Percentiles rank a stretch among this genome's conserved stretches.
Conservation (phyloP, 805 yeast genomes). For the Ogataea ramenticola region DNA sequence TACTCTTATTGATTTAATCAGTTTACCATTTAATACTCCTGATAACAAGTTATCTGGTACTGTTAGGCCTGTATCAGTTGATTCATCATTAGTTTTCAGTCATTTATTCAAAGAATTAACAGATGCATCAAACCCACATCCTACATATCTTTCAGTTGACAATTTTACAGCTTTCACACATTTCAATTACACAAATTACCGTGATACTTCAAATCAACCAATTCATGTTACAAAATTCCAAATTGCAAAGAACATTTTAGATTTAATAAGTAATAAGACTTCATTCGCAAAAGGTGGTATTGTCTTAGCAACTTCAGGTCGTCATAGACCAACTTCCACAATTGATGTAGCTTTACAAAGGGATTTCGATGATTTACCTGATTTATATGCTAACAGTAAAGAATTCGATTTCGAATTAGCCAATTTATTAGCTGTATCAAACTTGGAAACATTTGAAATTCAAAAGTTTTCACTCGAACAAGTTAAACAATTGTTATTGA, state of each 20-base stretch:
- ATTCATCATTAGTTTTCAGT: slow-evolving; percentile 38
- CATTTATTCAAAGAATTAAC: slow-evolving; percentile 50
- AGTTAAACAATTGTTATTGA: slow-evolving; percentile 33
- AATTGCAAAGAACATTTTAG: slow-evolving; percentile 49
- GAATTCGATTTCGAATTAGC: not conserved
- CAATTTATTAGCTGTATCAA: not conserved
- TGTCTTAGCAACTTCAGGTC: slow-evolving; percentile 54
- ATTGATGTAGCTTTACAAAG: slow-evolving; percentile 14
- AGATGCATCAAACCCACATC: slow-evolving; percentile 35
- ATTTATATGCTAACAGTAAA: not conserved
- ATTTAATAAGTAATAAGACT: slow-evolving; percentile 44
- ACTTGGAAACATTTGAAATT: slow-evolving; percentile 24
- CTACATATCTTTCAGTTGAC: slow-evolving; percentile 67
- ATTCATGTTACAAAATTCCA: slow-evolving; percentile 60
- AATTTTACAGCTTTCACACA: slow-evolving; percentile 60
- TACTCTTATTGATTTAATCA: slow-evolving; percentile 38
- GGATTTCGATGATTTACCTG: not conserved
- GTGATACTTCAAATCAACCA: slow-evolving; percentile 44
- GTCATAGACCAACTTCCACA: slow-evolving; percentile 45
- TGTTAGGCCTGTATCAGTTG: slow-evolving; percentile 15
- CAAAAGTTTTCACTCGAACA: slow-evolving; percentile 39
- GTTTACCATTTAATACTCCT: slow-evolving; percentile 8
- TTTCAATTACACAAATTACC: slow-evolving; percentile 50
- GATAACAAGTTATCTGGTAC: not conserved
- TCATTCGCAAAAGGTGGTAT: slow-evolving; percentile 57